phyloP scores from a whole-genome alignment of 1,284 basidiomycete genomes.

The Sporisorium exsertum region DNA sequence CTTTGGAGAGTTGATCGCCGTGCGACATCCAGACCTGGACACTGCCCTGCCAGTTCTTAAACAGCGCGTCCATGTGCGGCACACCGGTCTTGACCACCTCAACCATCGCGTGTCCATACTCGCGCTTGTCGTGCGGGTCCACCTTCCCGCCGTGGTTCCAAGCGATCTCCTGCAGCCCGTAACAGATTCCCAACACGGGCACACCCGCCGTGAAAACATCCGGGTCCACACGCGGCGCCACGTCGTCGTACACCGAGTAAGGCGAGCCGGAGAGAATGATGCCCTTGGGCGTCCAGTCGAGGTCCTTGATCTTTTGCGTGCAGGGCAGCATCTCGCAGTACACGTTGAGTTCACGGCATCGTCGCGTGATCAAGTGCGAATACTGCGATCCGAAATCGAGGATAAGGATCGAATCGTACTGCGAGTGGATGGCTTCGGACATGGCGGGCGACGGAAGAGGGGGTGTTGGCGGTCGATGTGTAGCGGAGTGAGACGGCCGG shows the following conservation, averaged over 20 bases:
- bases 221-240: slow-evolving; percentile 93
- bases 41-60: slow-evolving; percentile 83
- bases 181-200: slow-evolving; percentile 96
- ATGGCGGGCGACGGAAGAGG: slow-evolving; percentile 34
- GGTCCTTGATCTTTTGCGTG: slow-evolving; percentile 88
- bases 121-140: slow-evolving; percentile 87
- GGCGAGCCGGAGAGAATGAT: slow-evolving; percentile 98
- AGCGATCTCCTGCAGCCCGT: slow-evolving; percentile 98
- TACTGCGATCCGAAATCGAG: slow-evolving; percentile 99
- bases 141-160: slow-evolving; percentile 89
- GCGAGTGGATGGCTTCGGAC: slow-evolving; percentile 81
- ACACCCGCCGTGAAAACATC: slow-evolving; percentile 91
- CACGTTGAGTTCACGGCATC: slow-evolving; percentile 97
- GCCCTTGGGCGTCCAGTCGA: slow-evolving; percentile 95
- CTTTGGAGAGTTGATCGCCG: slow-evolving; percentile 88
- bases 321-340: slow-evolving; percentile 99
- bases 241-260: slow-evolving; percentile 95
- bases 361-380: slow-evolving; percentile 95
- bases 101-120: slow-evolving; percentile 92
- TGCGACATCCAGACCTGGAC: slow-evolving; percentile 99
- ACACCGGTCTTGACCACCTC: slow-evolving; percentile 79
- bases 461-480: neutral
- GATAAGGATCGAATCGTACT: slow-evolving; percentile 96
- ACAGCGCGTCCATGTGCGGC: slow-evolving; percentile 77
- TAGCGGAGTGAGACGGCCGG: neutral